Base-by-base conservation (phyloP, 306 rosid genomes). In the Mimosa pudica region DNA sequence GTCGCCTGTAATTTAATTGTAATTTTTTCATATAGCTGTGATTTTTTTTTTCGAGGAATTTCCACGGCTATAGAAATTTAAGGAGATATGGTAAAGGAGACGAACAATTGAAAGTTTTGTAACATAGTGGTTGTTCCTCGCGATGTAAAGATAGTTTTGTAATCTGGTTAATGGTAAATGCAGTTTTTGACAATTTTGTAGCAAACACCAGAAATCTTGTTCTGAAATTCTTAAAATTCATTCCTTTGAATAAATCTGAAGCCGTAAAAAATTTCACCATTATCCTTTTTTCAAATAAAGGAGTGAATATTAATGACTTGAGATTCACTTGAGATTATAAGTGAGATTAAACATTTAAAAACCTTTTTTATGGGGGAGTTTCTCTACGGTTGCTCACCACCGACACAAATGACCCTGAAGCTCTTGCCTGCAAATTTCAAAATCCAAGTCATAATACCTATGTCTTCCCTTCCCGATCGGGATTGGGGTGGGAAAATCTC, bases 1-100 rank as follows among this genome's bases (percentile, higher is more conserved):
- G 45, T 86, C 83, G 81, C 78, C 60, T 83, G 89, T 86, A 82
- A 65, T 88, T 82, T 77, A 79, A 74, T 63, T 55, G 51, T 83
- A 71, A 70, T 77, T 48, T 81, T 70, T 20, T 10, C 63, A 5
- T 63, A 2, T 72, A 38, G 87, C 83, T 75, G 65, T 64, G 54
- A 76, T 79, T 85, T 65, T 55, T 24, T 24, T 81, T 80, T 66
- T 70, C 32, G 85, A 74, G 83, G 85, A 73, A 77, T 74, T 77
- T 66, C 76, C 76, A n/a, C 73, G 18, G 63, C 82, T 84, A 16
- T 82, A 77, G 81, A 74, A 54, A 54, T 77, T 70, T 63, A 80
- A 74, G 80, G 68, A 77, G 81, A 38, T 74, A 80, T 69, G 78
- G 83, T 80, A 62, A 77, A 44, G 77, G 82, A 63, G 81, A 69